Conservation (phyloP, 2,329 filamentous ascomycete species). For the Gnomoniopsis smithogilvyi region DNA sequence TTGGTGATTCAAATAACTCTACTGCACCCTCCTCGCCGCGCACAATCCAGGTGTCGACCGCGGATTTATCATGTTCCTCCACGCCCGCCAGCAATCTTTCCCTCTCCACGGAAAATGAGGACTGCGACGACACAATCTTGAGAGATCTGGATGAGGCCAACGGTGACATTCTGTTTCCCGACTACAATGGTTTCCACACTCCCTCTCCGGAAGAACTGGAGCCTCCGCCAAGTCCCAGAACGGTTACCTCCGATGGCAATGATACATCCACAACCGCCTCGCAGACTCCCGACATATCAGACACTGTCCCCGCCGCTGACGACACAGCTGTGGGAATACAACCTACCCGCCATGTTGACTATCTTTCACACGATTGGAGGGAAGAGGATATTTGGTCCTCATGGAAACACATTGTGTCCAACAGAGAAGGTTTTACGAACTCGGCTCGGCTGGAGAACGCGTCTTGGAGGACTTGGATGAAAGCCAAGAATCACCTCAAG, state of each 20-base stretch:
- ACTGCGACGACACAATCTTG: conserved; percentile 44
- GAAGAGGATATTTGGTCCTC: conserved; percentile 98
- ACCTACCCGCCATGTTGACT: conserved; percentile 89
- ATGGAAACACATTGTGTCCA: conserved; percentile 88
- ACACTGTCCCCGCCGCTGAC: conserved; percentile 61
- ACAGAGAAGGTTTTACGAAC: conserved; percentile 76
- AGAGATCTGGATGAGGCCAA: conserved; percentile 41
- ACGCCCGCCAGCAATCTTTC: conserved; percentile 64
- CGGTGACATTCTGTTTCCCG: conserved; percentile 30
- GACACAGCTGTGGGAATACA: conserved; percentile 72
- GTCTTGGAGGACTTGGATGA: conserved; percentile 96
- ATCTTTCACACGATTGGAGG: conserved; percentile 87
- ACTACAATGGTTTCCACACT: conserved; percentile 11
- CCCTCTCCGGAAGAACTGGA: conserved; percentile 46
- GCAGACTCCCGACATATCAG: conserved; percentile 49
- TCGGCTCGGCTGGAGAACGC: conserved; percentile 86
- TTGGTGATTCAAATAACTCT: conserved; percentile 46
- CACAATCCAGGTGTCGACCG: conserved; percentile 49
- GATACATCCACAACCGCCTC: conserved; percentile 49
- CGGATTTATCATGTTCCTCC: conserved; percentile 55
- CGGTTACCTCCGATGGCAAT: conserved; percentile 49
- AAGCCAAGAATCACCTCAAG: conserved; percentile 80
- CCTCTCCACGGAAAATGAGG: conserved; percentile 43
- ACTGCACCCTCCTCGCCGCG: conserved; percentile 56
- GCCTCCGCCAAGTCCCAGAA: conserved; percentile 47